Percentiles rank a stretch among this genome's conserved stretches.
These are phyloP conservation scores for Candida insectalens DNA, from an alignment of 805 yeast genomes.

Conservation along the genomic window DNA sequence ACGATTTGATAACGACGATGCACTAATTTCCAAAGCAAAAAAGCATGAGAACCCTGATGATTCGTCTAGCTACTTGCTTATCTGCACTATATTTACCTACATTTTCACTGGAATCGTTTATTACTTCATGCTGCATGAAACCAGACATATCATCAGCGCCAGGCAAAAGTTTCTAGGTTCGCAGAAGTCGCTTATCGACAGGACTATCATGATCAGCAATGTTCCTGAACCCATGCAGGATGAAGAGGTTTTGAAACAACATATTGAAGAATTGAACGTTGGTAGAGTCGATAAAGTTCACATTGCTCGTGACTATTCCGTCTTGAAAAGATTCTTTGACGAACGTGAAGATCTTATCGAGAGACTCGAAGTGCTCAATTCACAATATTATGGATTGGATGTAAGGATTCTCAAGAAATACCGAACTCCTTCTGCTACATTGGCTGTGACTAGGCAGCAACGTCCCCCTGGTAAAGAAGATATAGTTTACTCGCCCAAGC, in stretches of 20 bases:
- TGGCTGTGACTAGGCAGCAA: constrained; percentile 8
- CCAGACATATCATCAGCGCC: constrained; percentile 38
- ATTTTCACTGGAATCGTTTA: constrained; percentile 39
- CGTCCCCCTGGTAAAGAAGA: neutral
- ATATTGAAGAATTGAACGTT: constrained; percentile 45
- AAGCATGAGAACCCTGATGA: constrained; percentile 9
- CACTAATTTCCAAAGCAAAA: constrained; percentile 1
- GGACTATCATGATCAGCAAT: constrained; percentile 46
- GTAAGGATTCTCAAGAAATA: constrained; percentile 23
- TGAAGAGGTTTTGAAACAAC: constrained; percentile 33
- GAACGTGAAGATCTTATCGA: constrained; percentile 23
- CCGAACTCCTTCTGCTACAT: constrained; percentile 18
- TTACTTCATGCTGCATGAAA: constrained; percentile 34
- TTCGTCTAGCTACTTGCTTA: constrained; percentile 32
- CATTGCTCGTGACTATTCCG: constrained; percentile 32
- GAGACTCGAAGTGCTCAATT: constrained; percentile 32
- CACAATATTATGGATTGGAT: constrained; percentile 31
- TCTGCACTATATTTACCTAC: constrained; percentile 48
- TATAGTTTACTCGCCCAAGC: constrained; percentile 6
- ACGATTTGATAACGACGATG: constrained; percentile 27
- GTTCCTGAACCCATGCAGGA: constrained; percentile 39
- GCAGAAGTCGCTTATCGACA: constrained; percentile 49
- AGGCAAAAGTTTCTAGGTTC: constrained; percentile 50
- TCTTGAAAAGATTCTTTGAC: constrained; percentile 29
- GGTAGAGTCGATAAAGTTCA: constrained; percentile 45